These are phyloP conservation scores for Buddleja alternifolia DNA, from an alignment of 257 asterid species.

Conservation along the genomic window DNA sequence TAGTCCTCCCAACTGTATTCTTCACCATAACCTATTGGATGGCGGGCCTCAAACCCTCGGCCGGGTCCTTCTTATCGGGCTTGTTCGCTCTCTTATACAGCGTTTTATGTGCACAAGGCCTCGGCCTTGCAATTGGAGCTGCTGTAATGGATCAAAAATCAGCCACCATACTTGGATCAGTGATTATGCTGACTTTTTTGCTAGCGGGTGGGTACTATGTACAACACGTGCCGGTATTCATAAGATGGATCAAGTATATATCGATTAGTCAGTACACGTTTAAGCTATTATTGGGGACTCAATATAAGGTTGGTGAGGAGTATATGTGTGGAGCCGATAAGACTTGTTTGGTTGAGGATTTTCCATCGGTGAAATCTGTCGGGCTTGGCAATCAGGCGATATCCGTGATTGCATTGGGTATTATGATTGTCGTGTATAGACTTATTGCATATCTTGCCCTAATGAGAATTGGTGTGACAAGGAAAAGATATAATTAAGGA, in stretches of 20 bases:
- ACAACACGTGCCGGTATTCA: slow-evolving; percentile 61
- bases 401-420: slow-evolving; percentile 47
- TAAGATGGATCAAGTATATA: slow-evolving; percentile 67
- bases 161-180: slow-evolving; percentile 65
- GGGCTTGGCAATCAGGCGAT: slow-evolving; percentile 48
- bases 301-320: slow-evolving; percentile 49
- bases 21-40: slow-evolving; percentile 69
- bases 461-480: slow-evolving; percentile 68
- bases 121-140: slow-evolving; percentile 86
- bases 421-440: slow-evolving; percentile 71
- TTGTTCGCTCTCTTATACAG: slow-evolving; percentile 48
- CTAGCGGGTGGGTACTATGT: slow-evolving; percentile 73
- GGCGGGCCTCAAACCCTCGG: slow-evolving; percentile 62
- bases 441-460: slow-evolving; percentile 77
- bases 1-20: slow-evolving; percentile 74
- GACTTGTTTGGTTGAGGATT: slow-evolving; percentile 60
- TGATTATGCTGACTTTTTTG: slow-evolving; percentile 57
- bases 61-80: slow-evolving; percentile 49
- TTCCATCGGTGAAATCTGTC: slow-evolving; percentile 50
- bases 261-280: slow-evolving; percentile 63
- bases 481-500: slow-evolving; percentile 32
- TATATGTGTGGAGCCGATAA: slow-evolving; percentile 38
- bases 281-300: slow-evolving; percentile 61
- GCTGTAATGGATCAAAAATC: slow-evolving; percentile 59
- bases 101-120: slow-evolving; percentile 63